Evolutionary conservation across 2,329 filamentous ascomycete genomes (phyloP).

Genomic region (Harringtonia aguacate): DNA sequence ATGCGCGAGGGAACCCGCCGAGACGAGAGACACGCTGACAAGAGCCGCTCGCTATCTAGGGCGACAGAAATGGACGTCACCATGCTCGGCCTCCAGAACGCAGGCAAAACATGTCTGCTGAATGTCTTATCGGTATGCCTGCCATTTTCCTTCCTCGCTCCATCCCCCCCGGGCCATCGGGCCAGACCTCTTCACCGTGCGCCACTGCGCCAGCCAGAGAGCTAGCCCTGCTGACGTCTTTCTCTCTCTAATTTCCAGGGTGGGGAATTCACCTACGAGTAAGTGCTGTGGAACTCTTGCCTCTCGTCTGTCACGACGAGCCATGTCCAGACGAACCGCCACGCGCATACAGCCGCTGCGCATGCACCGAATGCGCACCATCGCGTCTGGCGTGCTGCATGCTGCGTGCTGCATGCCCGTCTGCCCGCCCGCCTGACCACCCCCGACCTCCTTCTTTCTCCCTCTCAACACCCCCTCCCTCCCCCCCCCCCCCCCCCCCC

Average conservation of each 20-base stretch:
- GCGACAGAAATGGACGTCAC: constrained; percentile 99
- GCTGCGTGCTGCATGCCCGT: too few relatives aligned
- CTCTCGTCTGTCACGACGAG: too few relatives aligned
- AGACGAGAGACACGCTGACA: constrained; percentile 5
- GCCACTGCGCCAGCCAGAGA: background rate
- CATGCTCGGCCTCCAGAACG: constrained; percentile 96
- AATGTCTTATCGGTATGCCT: constrained; percentile 82
- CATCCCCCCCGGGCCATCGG: background rate
- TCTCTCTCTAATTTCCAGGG: constrained; percentile 46
- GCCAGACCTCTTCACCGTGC: background rate
- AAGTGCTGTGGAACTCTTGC: constrained; percentile 31
- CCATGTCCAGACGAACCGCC: too few relatives aligned
- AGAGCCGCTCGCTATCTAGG: constrained; percentile 38
- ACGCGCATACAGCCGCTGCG: too few relatives aligned
- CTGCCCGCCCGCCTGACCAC: too few relatives aligned
- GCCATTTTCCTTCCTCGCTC: background rate
- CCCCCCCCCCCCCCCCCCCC: too few relatives aligned
- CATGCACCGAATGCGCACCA: too few relatives aligned
- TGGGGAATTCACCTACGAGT: constrained; percentile 98
- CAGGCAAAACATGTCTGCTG: constrained; percentile 91
- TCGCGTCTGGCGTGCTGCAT: too few relatives aligned
- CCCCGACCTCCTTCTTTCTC: background rate
- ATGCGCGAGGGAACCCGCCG: background rate
- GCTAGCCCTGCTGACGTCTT: background rate
- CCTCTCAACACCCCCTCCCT: too few relatives aligned